Base-by-base conservation (phyloP, 116 monocot species). In the Zostera marina region DNA sequence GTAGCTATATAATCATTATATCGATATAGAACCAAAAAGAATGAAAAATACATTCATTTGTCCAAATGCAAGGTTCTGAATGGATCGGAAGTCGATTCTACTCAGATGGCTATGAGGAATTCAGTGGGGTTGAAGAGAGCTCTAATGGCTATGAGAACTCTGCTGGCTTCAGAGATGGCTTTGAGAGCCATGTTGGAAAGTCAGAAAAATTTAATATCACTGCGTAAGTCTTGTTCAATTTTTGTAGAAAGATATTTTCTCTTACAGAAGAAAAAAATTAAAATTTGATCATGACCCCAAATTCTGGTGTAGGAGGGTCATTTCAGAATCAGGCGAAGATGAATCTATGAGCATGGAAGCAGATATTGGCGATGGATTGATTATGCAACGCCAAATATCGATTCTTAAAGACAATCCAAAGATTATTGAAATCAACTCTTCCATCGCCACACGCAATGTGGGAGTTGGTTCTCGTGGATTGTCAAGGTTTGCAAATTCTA, bases 391-490 rank as follows among this genome's bases (percentile, higher is more conserved):
- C 43, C 69, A 74, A n/a, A 79, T 96, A 76, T 82, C 73, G 8
- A 83, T 89, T 74, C 73, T 63, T 10, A 78, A 72, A 67, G 78
- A 72, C 63, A 65, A 74, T 24, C 78, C 76, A 2, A 69, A 79
- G 47, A 42, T 74, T 57, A 26, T 98, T 25, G 56, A 58, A 19
- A 78, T 98, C 51, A 70, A 80, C 67, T 85, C 89, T 43, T 63
- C 70, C 68, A 98, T 98, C 61, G 38, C 76, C 22, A 85, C 89
- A 32, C 70, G 47, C 26, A 82, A 44, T 66, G 89, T 96, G 20
- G 89, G 96, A 23, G 96, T 82, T 54, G 96, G 96, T 61, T 96
- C 96, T 52, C 89, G 96, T 76, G 89, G 89, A 62, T 96, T 80
- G 59, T 89, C 96, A 60, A 96, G 96, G 89, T 92, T 41, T 11